Base-by-base conservation (phyloP, 345 rosid species). In the Mangifera indica region DNA sequence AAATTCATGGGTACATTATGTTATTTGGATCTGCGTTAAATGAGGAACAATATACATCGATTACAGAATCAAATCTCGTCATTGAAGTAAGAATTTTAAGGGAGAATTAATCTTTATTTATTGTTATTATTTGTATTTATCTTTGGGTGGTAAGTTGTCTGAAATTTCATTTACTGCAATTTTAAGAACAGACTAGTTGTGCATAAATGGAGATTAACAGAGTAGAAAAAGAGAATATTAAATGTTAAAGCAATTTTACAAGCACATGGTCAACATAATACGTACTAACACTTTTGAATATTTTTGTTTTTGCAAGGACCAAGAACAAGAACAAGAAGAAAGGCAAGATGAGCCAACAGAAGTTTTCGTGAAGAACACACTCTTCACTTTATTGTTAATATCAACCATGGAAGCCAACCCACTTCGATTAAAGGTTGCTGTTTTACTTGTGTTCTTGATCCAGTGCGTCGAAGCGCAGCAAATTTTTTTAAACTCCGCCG, bases 71-170 rank as follows among this genome's bases (percentile, higher is more conserved):
- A 49, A 66, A 78, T 76, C 78, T 82, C 81, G 78, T 82, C 81
- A 84, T 78, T 78, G 79, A 78, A 84, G 84, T 80, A 65, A 72
- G 80, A 72, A 77, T 77, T 32, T 32, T 76, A 71, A 71, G 56
- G 40, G 69, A 15, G 57, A 32, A 66, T 46, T 13, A 0, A 60
- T 42, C 37, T 25, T 21, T 25, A 21, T 21, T 10, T 12, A 12
- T 42, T 2, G n/a, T n/a, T 45, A 24, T 66, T 44, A 0, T 29
- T 74, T 74, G 49, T 64, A 2, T 8, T 62, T 37, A 53, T 9
- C 12, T 68, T 37, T 49, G 15, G 18, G n/a, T 49, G 11, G 14
- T 46, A 57, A 15, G 42, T 54, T 63, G 32, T 37, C 66, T n/a
- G 40, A 18, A 14, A 63, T 42, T 68, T 66, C 37, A 24, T 48